Evolutionary conservation across 2,329 filamentous ascomycete genomes (phyloP), one percentile per base, ranked within the genome.

Genomic region (Botrytis paeoniae): DNA sequence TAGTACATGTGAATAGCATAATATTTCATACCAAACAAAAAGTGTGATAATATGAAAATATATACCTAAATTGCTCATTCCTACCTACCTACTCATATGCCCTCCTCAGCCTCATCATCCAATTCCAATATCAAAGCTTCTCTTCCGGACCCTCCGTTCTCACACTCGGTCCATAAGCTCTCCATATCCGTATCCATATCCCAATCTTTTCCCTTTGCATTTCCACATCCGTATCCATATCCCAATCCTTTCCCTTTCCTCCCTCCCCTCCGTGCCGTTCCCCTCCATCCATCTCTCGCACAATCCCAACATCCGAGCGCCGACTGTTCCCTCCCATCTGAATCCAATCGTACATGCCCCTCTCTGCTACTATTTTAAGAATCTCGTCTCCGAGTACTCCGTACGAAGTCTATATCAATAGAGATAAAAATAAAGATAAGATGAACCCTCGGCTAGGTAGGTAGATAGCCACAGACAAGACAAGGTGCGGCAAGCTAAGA

Each of bases 121-220:
- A 57, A 54, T 57, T 41, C 25, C 62, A 65, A 65, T 37, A 35
- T 48, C 43, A 37, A 48, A 51, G 12, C 16, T 20, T 54, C 35
- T 35, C 29, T 14, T 64, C 3, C 12, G 20, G 9, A 59, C 7
- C n/a, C 66, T 57, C 29, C n/a, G 5, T 43, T 20, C 12, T 54
- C 14, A 54, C n/a, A 54, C 32, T 54, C 62, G 76, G 66, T 75
- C 70, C 70, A 32, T 65, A 10, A 29, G n/a, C 22, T 22, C 10
- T 32, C 25, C 16, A 29, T 25, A 10, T 48, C 45, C 45, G 7
- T 45, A 45, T 45, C 43, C 6, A 20, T 20, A n/a, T n/a, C n/a
- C n/a, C n/a, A n/a, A 29, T 54, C 16, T 22, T 1, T 25, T 5
- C 25, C 43, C 16, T 20, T 45, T 20, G 3, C 20, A 3, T 48